Conservation (phyloP, 129 eudicot species). For the Cynara cardunculus region DNA sequence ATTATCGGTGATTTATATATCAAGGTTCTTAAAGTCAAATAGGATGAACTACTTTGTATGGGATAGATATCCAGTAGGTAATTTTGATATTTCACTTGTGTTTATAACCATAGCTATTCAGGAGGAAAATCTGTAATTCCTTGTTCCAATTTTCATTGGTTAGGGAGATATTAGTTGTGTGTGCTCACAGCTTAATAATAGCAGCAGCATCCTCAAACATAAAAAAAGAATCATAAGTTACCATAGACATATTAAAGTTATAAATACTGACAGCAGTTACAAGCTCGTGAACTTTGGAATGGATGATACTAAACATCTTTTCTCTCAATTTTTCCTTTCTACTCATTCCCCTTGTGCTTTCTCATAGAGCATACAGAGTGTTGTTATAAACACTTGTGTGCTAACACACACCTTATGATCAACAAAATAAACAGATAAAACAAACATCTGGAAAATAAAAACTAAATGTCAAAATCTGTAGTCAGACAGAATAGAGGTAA, state of each 20-base stretch:
- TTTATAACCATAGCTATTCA: neutral
- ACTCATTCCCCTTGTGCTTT: neutral
- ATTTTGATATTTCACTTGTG: neutral
- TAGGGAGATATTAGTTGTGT: neutral
- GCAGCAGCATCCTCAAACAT: neutral
- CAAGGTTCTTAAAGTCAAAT: neutral
- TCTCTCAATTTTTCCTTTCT: neutral
- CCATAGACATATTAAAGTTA: neutral
- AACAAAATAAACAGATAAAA: neutral
- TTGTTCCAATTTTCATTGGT: neutral
- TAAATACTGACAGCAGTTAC: neutral
- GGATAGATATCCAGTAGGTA: neutral
- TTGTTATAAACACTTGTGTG: neutral
- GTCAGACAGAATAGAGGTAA: neutral
- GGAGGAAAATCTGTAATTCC: neutral
- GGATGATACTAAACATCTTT: slow-evolving; percentile 8
- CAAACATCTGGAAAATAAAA: neutral
- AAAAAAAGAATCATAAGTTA: slow-evolving; percentile 2
- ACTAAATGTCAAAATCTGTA: neutral
- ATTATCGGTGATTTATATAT: neutral
- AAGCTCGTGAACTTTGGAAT: neutral
- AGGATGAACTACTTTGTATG: neutral
- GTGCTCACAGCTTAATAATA: slow-evolving; percentile 7
- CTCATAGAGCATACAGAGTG: neutral
- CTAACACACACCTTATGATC: neutral